Base-by-base conservation (phyloP, 768 basidiomycete genomes). In the Rossbeevera mucosa region DNA sequence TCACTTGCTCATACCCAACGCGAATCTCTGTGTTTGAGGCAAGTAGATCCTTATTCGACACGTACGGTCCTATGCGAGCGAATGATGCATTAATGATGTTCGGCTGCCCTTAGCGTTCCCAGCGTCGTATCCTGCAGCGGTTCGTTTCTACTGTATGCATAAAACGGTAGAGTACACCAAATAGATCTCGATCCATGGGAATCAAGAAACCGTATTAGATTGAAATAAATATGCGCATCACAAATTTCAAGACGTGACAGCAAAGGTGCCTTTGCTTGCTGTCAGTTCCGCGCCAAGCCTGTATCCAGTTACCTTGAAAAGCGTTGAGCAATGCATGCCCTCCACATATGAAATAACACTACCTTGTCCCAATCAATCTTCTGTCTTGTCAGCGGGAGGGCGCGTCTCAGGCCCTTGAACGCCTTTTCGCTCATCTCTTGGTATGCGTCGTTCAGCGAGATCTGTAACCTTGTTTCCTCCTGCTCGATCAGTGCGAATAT, bases 281-380 rank as follows among this genome's bases (percentile, higher is more conserved):
- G 84, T 75, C 51, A 90, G 70, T 68, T 90, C 88, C 14, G 86
- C 85, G 7, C 88, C 88, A 44, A 91, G 73, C 66, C 86, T 90
- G 68, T 90, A 80, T 31, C 80, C 80, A 50, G 74, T 66, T 16
- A 81, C 79, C 41, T 42, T 42, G 41, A 42, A 16, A 42, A 36
- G 14, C 33, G 14, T 24, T 30, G 13, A 20, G 33, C 55, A 52
- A 20, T n/a, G 33, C n/a, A 22, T 6, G 30, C 36, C 2, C 8
- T 16, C 44, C 29, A 24, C 2, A 33, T 3, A 21, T 2, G 9
- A 9, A 44, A 51, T 12, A 58, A 24, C 46, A 74, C 11, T 51
- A 89, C 91, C 78, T 86, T 91, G 56, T 95, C 93, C 95, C 96
- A 99, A 54, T 98, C 94, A 31, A 98, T 69, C 70, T 97, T 97